Evolutionary conservation across 345 rosid species (phyloP), one percentile per base, ranked within the genome.

Genomic region (Conringia planisiliqua): DNA sequence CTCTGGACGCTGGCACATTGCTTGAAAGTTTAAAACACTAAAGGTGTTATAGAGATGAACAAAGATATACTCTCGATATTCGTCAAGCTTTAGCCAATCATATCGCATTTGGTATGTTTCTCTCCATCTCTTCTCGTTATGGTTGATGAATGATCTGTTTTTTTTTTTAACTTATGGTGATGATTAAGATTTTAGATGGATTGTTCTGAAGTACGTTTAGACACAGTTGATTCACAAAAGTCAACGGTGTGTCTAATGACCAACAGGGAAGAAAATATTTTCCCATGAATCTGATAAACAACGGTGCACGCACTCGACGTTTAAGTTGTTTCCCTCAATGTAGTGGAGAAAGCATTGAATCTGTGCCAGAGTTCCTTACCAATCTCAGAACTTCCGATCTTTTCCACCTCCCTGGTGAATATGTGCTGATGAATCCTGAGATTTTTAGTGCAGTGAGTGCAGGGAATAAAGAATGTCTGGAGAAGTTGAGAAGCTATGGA

Each of bases 171-270:
- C 35, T 32, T 32, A 32, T 32, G 35, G 35, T 32, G 7, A 32
- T 22, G 43, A 24, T 46, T 33, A 10, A 70, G 57, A 33, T 14
- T 60, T 70, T 6, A 32, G 29, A 71, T 71, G 58, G 43, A 70
- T 9, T 12, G 4, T 59, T 71, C 67, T 22, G 47, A 59, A 32
- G 58, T 4, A 13, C 0, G 10, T 44, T 4, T 58, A 8, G 57
- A 70, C 32, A 32, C 4, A 2, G n/a, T 70, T 32, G 58, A 59
- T 27, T 35, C 47, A 33, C 47, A 33, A 11, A 24, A 24, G 26
- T 44, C 47, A 70, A 44, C 24, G 2, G 0, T 18, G 33, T 43
- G 30, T 56, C 42, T 68, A 18, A 8, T 17, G 64, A 70, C 4
- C 44, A 70, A 70, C 10, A 2, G 3, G 20, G 20, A 56, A 0